Base-by-base conservation (phyloP, 495 filamentous ascomycete species). In the Xylaria cubensis region DNA sequence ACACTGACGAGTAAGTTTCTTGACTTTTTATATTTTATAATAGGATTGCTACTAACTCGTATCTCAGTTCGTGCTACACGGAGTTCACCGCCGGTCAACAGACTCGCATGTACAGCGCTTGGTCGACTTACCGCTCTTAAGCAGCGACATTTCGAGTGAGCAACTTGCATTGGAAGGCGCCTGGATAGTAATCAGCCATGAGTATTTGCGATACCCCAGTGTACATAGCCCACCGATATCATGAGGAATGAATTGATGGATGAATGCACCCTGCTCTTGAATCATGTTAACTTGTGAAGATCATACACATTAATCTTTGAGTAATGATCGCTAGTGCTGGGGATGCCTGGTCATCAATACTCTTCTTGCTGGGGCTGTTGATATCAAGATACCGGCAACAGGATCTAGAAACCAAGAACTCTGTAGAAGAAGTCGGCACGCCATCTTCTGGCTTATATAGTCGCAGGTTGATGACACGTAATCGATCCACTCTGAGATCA, bases 1-100 rank as follows among this genome's bases (percentile, higher is more conserved):
- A 91, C 75, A 85, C 84, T 39, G 84, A 83, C 56, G 88, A 90
- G 81, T 85, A 78, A 79, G 76, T 83, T 59, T 46, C 34, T 10
- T 17, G 15, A 55, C 36, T 24, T n/a, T n/a, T n/a, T n/a, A 26
- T 12, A 5, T 63, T 7, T 26, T 29, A 26, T 39, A 46, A 69
- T n/a, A 72, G 53, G 17, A 64, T 34, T 8, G 36, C 59, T 5
- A 32, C 70, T 72, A 51, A 72, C 63, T 46, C 12, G n/a, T 55
- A 24, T 51, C 32, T 29, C 41, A 79, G 75, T 74, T 65, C 74
- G 74, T 85, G 84, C 79, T 85, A 85, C 74, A 69, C 67, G 10
- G 74, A 84, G 74, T 86, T 86, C 77, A 85, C 84, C 0, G 39
- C 82, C 34, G 79, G 79, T 48, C 85, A 86, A 76, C 58, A 68